Evolutionary conservation across 2,329 filamentous ascomycete species (phyloP).

Genomic region (Metarhizium brunneum): DNA sequence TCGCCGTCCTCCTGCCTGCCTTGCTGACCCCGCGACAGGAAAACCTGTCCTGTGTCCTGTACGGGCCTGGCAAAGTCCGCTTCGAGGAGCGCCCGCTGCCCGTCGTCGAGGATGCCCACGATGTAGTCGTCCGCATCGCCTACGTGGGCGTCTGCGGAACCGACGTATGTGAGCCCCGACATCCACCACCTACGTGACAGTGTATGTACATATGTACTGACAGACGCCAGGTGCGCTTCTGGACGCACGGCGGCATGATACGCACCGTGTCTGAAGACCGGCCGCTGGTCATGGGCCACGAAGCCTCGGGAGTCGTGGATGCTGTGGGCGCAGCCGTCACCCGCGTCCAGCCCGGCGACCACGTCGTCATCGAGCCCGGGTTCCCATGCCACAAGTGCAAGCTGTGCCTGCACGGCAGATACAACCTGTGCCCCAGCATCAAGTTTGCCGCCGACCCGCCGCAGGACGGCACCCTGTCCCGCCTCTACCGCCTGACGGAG

Average conservation of each 20-base stretch:
- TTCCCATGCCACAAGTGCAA: constrained; percentile 66
- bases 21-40: too few relatives aligned
- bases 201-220: too few relatives aligned
- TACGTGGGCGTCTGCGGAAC: constrained; percentile 19
- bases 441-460: constrained; percentile 79
- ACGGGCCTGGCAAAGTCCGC: constrained; percentile 11
- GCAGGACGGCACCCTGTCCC: constrained; percentile 61
- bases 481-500: constrained; percentile 65
- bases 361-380: constrained; percentile 74
- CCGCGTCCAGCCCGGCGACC: constrained; percentile 57
- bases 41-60: constrained; percentile 11
- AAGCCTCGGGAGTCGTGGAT: constrained; percentile 58
- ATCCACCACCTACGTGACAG: neutral
- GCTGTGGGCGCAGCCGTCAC: constrained; percentile 51
- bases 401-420: constrained; percentile 63
- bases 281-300: constrained; percentile 35
- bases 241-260: constrained; percentile 9
- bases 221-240: constrained; percentile 6
- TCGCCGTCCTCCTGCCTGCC: too few relatives aligned
- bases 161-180: constrained; percentile 9
- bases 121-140: constrained; percentile 14
- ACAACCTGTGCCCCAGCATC: constrained; percentile 76
- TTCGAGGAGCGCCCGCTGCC: constrained; percentile 13
- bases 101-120: constrained; percentile 14
- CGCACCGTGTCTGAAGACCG: constrained; percentile 9